A percentile compares a stretch with the other conserved stretches of the same genome.
Conservation (phyloP, 192 early-diverging fungal species). For the Podila clonocystis region DNA sequence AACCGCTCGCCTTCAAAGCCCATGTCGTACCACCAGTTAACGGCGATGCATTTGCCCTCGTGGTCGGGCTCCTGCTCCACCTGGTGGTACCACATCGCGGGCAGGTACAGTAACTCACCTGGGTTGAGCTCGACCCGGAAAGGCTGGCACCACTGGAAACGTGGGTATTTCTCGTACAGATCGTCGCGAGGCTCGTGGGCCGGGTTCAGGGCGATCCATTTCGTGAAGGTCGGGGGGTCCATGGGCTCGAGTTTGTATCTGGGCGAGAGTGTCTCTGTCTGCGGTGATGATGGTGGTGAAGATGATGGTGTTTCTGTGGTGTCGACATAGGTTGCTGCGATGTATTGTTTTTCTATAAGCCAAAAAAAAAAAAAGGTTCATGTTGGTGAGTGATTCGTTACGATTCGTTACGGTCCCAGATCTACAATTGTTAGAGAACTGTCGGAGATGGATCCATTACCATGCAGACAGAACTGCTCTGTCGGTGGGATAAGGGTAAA, state of each 20-base stretch:
- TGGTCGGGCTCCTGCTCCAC: slow-evolving; percentile 57
- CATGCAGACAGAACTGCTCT: slow-evolving; percentile 61
- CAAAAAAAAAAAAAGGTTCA: slow-evolving; percentile 8
- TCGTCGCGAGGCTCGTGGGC: slow-evolving; percentile 40
- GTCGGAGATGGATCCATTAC: slow-evolving; percentile 13
- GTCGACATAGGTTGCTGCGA: slow-evolving; percentile 45
- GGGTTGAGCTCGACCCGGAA: slow-evolving; percentile 52
- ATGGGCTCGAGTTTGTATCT: slow-evolving; percentile 39
- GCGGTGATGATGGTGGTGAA: not conserved
- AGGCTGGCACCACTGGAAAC: slow-evolving; percentile 52
- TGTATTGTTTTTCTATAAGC: slow-evolving; percentile 40
- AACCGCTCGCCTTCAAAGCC: slow-evolving; percentile 52
- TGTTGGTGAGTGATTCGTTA: not conserved
- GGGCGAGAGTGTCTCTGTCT: no score
- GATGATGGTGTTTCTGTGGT: not conserved
- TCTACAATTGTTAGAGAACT: not conserved
- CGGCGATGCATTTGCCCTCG: slow-evolving; percentile 60
- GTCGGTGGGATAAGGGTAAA: slow-evolving; percentile 60
- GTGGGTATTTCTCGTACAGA: slow-evolving; percentile 49
- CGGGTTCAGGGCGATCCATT: slow-evolving; percentile 61
- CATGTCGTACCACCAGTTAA: slow-evolving; percentile 69
- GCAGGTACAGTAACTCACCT: slow-evolving; percentile 65
- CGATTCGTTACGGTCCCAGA: not conserved
- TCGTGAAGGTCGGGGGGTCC: slow-evolving; percentile 36
- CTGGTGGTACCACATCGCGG: slow-evolving; percentile 68